These are phyloP conservation scores for Aureobasidium mangrovei DNA, from an alignment of 2,329 filamentous ascomycete genomes.

Conservation along the genomic window DNA sequence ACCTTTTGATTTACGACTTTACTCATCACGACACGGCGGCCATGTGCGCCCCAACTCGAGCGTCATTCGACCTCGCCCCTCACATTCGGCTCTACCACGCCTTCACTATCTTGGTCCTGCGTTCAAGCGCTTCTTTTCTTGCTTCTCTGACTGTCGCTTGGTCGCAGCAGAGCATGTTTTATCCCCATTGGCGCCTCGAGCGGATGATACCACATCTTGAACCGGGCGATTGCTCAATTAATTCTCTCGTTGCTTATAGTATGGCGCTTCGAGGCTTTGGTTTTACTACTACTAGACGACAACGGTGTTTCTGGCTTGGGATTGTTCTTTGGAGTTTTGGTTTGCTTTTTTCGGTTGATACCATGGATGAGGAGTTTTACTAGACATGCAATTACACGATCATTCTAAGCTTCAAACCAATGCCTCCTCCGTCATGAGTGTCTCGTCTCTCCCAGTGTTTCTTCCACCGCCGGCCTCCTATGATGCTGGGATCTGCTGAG, in stretches of 20 bases:
- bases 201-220: constrained; percentile 10
- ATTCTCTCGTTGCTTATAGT: constrained; percentile 8
- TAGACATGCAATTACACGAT: constrained; percentile 9
- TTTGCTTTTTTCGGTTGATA: constrained; percentile 12
- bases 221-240: constrained; percentile 6
- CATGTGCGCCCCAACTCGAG: neutral
- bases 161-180: constrained; percentile 8
- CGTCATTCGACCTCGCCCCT: neutral
- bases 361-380: constrained; percentile 13
- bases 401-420: neutral
- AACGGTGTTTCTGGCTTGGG: constrained; percentile 5
- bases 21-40: constrained; percentile 7
- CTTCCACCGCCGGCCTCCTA: neutral
- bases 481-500: constrained; percentile 1
- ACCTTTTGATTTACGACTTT: constrained; percentile 48
- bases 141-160: constrained; percentile 4
- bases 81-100: neutral
- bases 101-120: neutral
- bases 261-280: neutral
- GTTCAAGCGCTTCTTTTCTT: constrained; percentile 14
- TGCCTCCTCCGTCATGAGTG: neutral
- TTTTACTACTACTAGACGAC: neutral
- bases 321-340: neutral
- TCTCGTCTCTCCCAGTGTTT: neutral
- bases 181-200: neutral